These are phyloP conservation scores for Penicillium janthinellum DNA, from an alignment of 2,329 filamentous ascomycete species.

Conservation along the genomic window DNA sequence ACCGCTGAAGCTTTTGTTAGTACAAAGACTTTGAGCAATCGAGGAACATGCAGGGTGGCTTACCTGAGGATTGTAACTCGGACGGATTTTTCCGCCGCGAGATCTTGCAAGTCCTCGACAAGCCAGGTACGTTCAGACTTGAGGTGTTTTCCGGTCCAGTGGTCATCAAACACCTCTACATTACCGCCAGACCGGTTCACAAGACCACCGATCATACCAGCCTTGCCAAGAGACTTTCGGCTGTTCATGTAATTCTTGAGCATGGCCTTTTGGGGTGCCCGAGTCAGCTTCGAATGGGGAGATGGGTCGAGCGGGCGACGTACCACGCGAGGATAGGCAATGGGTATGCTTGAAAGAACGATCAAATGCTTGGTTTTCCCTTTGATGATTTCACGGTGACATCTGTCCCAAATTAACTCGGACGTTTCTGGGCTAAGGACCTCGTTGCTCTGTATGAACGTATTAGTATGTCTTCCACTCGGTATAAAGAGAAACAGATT, in stretches of 20 bases:
- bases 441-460: slow-evolving; percentile 61
- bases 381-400: slow-evolving; percentile 77
- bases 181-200: slow-evolving; percentile 90
- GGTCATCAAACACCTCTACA: slow-evolving; percentile 90
- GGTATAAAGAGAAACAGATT: neutral
- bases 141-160: slow-evolving; percentile 96
- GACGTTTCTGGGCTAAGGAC: slow-evolving; percentile 80
- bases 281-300: slow-evolving; percentile 29
- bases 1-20: slow-evolving; percentile 57
- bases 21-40: neutral
- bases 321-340: slow-evolving; percentile 77
- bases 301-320: slow-evolving; percentile 41
- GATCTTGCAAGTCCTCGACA: slow-evolving; percentile 86
- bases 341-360: slow-evolving; percentile 80
- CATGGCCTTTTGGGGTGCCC: slow-evolving; percentile 58
- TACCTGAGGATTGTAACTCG: slow-evolving; percentile 84
- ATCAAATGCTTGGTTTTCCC: slow-evolving; percentile 88
- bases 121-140: slow-evolving; percentile 86
- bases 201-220: slow-evolving; percentile 75
- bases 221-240: slow-evolving; percentile 80
- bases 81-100: slow-evolving; percentile 89
- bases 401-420: slow-evolving; percentile 81
- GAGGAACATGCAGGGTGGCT: slow-evolving; percentile 11
- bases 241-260: slow-evolving; percentile 75
- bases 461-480: slow-evolving; percentile 23